Conservation (phyloP, 257 asterid species). For the Voacanga thouarsii region DNA sequence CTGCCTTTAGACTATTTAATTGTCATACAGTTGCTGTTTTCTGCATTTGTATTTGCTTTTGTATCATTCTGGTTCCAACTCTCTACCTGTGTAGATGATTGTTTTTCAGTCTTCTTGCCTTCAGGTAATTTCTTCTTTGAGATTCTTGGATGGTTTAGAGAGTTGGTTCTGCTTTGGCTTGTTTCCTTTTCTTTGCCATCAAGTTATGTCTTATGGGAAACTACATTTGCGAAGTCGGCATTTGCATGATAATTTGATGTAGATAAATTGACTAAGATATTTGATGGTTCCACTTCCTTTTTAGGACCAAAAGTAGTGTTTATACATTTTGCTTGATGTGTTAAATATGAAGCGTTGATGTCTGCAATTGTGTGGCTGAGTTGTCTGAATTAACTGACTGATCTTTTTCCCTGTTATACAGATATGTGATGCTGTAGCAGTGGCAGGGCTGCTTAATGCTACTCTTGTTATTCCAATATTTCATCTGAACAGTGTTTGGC, state of each 20-base stretch:
- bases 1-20: background rate
- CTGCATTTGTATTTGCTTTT: background rate
- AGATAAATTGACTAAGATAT: background rate
- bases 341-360: background rate
- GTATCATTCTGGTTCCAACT: background rate
- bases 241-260: background rate
- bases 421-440: slow-evolving; percentile 99
- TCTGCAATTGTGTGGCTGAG: background rate
- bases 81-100: background rate
- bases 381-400: slow-evolving; percentile 3
- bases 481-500: slow-evolving; percentile 97
- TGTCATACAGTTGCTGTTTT: background rate
- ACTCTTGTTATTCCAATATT: slow-evolving; percentile 97
- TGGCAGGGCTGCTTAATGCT: slow-evolving; percentile 95
- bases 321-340: background rate
- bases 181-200: background rate
- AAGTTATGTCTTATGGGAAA: background rate
- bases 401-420: slow-evolving; percentile 28
- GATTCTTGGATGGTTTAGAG: background rate
- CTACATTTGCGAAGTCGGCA: background rate
- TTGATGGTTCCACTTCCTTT: background rate
- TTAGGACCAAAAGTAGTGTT: background rate
- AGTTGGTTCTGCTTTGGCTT: background rate
- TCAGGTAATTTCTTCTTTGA: background rate
- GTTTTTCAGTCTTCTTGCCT: background rate